A percentile compares a stretch with the other conserved stretches of the same genome.
These are phyloP conservation scores for Colletotrichum musicola DNA, from an alignment of 2,329 filamentous ascomycete genomes.

Conservation along the genomic window DNA sequence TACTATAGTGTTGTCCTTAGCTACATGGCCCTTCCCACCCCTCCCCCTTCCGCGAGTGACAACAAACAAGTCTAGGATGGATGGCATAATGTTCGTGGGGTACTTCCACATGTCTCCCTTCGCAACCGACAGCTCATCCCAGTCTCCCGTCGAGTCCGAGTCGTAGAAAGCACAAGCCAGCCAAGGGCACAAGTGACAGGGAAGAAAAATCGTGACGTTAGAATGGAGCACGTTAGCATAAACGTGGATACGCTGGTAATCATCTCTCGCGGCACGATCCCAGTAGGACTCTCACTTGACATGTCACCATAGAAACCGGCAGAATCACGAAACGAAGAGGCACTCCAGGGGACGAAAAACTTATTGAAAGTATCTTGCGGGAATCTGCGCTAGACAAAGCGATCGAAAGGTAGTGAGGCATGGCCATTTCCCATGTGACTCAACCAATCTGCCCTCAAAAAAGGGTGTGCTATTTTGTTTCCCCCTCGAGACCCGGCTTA, in stretches of 20 bases:
- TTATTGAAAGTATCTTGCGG: slow-evolving; percentile 36
- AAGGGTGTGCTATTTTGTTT: slow-evolving; percentile 25
- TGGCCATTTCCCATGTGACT: slow-evolving; percentile 37
- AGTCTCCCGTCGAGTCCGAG: not conserved
- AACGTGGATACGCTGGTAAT: slow-evolving; percentile 1
- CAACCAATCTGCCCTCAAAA: slow-evolving; percentile 30
- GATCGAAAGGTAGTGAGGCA: slow-evolving; percentile 14
- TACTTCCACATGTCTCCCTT: not conserved
- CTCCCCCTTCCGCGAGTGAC: too few relatives aligned
- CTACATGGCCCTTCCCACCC: too few relatives aligned
- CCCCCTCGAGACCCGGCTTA: slow-evolving; percentile 12
- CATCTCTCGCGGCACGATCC: slow-evolving; percentile 16
- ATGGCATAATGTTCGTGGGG: too few relatives aligned
- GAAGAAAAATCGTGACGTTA: slow-evolving; percentile 11
- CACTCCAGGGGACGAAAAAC: slow-evolving; percentile 24
- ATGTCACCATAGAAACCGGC: not conserved
- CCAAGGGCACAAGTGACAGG: not conserved
- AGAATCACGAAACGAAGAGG: not conserved
- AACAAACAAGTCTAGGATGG: too few relatives aligned
- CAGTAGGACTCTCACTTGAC: not conserved
- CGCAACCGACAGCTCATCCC: not conserved
- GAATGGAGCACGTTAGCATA: slow-evolving; percentile 10
- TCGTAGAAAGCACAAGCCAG: not conserved
- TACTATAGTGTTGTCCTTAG: too few relatives aligned
- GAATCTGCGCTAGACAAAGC: slow-evolving; percentile 30